Evolutionary conservation across 306 rosid genomes (phyloP).

Genomic region (Pyrus communis): DNA sequence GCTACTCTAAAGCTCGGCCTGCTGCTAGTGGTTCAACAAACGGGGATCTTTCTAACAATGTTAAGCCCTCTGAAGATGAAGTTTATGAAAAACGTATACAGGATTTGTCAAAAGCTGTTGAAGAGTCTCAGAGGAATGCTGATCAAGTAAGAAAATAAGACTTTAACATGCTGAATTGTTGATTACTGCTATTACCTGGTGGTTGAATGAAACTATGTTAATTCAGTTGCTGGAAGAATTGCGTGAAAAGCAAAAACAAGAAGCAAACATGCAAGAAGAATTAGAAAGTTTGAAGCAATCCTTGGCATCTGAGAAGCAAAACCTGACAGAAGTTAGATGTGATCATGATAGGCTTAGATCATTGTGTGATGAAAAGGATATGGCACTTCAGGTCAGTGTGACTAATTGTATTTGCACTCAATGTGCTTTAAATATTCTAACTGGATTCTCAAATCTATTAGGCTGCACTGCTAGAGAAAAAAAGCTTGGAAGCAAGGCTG

Average conservation of each 20-base stretch:
- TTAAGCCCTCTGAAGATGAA: slow-evolving; percentile 50
- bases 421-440: not conserved
- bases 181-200: not conserved
- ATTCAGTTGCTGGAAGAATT: slow-evolving; percentile 61
- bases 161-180: not conserved
- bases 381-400: slow-evolving; percentile 62
- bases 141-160: slow-evolving; percentile 51
- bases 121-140: slow-evolving; percentile 69
- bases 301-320: slow-evolving; percentile 47
- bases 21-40: slow-evolving; percentile 38
- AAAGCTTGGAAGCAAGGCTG: slow-evolving; percentile 59
- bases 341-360: slow-evolving; percentile 50
- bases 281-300: slow-evolving; percentile 59
- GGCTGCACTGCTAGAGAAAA: slow-evolving; percentile 61
- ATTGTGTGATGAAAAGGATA: slow-evolving; percentile 59
- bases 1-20: slow-evolving; percentile 74
- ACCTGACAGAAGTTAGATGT: slow-evolving; percentile 39
- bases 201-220: slow-evolving; percentile 10
- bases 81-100: slow-evolving; percentile 55
- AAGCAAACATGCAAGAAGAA: slow-evolving; percentile 56
- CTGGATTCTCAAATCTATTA: slow-evolving; percentile 27
- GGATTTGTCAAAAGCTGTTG: slow-evolving; percentile 66
- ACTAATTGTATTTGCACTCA: slow-evolving; percentile 4
- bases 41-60: slow-evolving; percentile 51
- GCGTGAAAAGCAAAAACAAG: slow-evolving; percentile 50